Evolutionary conservation across 768 basidiomycete genomes (phyloP).

Genomic region (Mrakia gelida): DNA sequence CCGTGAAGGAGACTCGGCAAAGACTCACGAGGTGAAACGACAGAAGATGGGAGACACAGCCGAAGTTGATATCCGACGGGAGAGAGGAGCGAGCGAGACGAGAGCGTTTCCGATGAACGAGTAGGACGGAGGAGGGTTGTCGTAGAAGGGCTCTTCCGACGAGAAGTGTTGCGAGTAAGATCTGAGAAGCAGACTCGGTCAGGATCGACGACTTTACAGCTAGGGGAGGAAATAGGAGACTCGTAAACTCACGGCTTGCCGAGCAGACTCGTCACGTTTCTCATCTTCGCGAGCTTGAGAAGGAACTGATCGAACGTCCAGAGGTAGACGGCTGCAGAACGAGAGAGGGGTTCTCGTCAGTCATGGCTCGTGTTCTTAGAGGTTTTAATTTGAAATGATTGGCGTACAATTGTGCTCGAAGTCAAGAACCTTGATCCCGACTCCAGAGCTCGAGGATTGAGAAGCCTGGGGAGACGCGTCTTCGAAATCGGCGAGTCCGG

Average conservation of each 20-base stretch:
- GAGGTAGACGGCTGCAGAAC: conserved; percentile 64
- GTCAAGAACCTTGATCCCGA: conserved; percentile 88
- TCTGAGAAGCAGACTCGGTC: background rate
- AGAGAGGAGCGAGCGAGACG: conserved; percentile 74
- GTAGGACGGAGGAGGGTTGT: conserved; percentile 77
- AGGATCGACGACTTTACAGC: background rate
- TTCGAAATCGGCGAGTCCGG: conserved; percentile 84
- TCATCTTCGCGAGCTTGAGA: conserved; percentile 87
- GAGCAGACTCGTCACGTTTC: conserved; percentile 81
- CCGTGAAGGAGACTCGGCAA: background rate
- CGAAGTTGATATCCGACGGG: conserved; percentile 66
- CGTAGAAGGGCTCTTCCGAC: conserved; percentile 87
- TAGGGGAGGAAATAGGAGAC: background rate
- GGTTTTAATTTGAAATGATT: too few species aligned
- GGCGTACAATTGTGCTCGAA: conserved; percentile 58
- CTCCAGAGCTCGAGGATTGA: conserved; percentile 65
- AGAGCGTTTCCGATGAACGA: conserved; percentile 88
- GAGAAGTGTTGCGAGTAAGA: conserved; percentile 90
- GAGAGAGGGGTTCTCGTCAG: background rate
- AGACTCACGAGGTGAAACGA: conserved; percentile 59
- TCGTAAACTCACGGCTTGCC: conserved; percentile 64
- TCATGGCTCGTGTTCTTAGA: too few species aligned
- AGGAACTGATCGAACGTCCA: conserved; percentile 88
- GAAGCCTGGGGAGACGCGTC: conserved; percentile 75
- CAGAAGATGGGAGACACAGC: conserved; percentile 86